Percentiles rank a stretch among this genome's conserved stretches.
Evolutionary conservation across 768 basidiomycete genomes (phyloP).

Genomic region (Pleurotus tuoliensis): DNA sequence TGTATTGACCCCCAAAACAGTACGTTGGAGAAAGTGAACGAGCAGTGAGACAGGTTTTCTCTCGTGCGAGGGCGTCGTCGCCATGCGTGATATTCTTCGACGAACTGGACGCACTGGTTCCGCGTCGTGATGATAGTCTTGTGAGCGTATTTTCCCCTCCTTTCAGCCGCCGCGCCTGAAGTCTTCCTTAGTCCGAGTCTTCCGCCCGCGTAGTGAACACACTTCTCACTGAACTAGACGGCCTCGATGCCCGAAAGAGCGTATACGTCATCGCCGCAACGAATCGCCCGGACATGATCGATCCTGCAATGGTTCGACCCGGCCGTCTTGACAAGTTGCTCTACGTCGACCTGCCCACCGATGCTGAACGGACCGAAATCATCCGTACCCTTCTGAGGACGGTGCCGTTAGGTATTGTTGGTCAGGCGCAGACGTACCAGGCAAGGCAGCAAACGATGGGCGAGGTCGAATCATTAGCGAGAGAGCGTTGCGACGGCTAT

Average conservation of each 20-base stretch:
- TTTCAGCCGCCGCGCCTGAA: not conserved
- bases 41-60: slow-evolving; percentile 92
- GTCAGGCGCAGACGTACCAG: not conserved
- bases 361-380: slow-evolving; percentile 79
- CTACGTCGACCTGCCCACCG: slow-evolving; percentile 82
- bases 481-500: slow-evolving; percentile 74
- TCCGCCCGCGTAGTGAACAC: slow-evolving; percentile 94
- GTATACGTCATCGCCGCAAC: slow-evolving; percentile 96
- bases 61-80: slow-evolving; percentile 86
- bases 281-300: slow-evolving; percentile 95
- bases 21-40: slow-evolving; percentile 98
- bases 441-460: not conserved
- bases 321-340: slow-evolving; percentile 91
- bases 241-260: slow-evolving; percentile 78
- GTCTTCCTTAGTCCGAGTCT: slow-evolving; percentile 71
- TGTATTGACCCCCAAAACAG: slow-evolving; percentile 31
- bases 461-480: slow-evolving; percentile 43
- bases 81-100: slow-evolving; percentile 97
- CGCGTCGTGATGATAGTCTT: slow-evolving; percentile 83
- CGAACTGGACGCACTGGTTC: slow-evolving; percentile 90
- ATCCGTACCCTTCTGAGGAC: slow-evolving; percentile 68
- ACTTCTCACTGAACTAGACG: slow-evolving; percentile 89
- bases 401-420: slow-evolving; percentile 54
- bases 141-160: slow-evolving; percentile 37
- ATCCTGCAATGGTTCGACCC: slow-evolving; percentile 97